phyloP scores from a whole-genome alignment of 805 yeast genomes.

The Metschnikowia sp. region DNA sequence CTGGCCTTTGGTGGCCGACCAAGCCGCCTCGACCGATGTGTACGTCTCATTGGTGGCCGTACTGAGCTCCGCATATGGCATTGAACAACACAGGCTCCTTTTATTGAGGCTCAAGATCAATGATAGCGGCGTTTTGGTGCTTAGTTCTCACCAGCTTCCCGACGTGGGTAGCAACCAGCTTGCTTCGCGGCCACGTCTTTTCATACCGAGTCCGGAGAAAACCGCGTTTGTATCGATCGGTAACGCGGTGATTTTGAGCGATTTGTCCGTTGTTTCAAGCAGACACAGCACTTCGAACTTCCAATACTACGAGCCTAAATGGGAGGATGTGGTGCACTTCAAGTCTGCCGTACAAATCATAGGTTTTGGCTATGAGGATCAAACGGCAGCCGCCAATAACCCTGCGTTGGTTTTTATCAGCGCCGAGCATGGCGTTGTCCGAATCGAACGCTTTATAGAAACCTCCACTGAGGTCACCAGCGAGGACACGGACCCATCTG shows the following conservation, averaged over 20 bases:
- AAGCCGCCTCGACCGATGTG: constrained; percentile 4
- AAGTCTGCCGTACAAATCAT: constrained; percentile 50
- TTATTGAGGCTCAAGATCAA: constrained; percentile 54
- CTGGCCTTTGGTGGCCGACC: constrained; percentile 42
- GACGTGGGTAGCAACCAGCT: constrained; percentile 20
- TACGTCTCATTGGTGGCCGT: constrained; percentile 13
- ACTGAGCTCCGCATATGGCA: constrained; percentile 11
- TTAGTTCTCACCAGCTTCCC: constrained; percentile 65
- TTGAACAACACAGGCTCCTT: constrained; percentile 31
- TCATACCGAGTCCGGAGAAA: constrained; percentile 54
- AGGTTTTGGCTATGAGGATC: constrained; percentile 56
- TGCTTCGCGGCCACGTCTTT: constrained; percentile 42
- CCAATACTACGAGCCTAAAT: constrained; percentile 45
- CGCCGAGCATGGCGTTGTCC: constrained; percentile 56
- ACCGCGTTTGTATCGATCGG: constrained; percentile 61
- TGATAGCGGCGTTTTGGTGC: constrained; percentile 48
- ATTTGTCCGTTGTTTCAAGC: constrained; percentile 42
- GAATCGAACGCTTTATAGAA: constrained; percentile 47
- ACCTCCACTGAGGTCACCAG: constrained; percentile 9
- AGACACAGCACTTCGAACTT: constrained; percentile 17
- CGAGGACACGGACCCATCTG: constrained; percentile 20
- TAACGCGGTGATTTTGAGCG: constrained; percentile 63
- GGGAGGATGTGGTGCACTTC: constrained; percentile 79
- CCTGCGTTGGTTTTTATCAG: constrained; percentile 49
- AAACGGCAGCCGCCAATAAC: constrained; percentile 27